Evolutionary conservation across 306 rosid species (phyloP).

Genomic region (Castanospermum australe): DNA sequence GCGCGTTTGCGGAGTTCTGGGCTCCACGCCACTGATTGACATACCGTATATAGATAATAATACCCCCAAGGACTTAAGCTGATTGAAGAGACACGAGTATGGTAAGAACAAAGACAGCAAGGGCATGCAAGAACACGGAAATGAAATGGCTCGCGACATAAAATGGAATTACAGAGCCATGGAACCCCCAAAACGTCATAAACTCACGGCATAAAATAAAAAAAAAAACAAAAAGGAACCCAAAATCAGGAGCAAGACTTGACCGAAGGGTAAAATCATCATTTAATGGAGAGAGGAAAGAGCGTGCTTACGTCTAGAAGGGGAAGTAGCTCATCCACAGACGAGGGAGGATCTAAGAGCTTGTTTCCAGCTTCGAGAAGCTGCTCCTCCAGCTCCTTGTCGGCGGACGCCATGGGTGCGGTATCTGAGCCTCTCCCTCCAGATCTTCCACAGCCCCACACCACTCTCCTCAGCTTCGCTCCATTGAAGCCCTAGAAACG

Average conservation of each 20-base stretch:
- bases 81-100: background rate
- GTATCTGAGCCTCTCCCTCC: slow-evolving; percentile 2
- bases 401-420: slow-evolving; percentile 57
- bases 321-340: slow-evolving; percentile 68
- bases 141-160: background rate
- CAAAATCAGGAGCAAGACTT: background rate
- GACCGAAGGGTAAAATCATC: background rate
- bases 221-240: background rate
- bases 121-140: slow-evolving; percentile 10
- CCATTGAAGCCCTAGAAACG: slow-evolving; percentile 40
- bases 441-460: slow-evolving; percentile 51
- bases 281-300: background rate
- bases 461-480: slow-evolving; percentile 37
- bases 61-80: background rate
- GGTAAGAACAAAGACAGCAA: background rate
- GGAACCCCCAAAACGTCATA: background rate
- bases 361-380: slow-evolving; percentile 69
- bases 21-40: background rate
- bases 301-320: slow-evolving; percentile 64
- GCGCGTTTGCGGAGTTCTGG: background rate
- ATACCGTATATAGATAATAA: background rate
- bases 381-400: slow-evolving; percentile 56
- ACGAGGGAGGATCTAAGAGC: slow-evolving; percentile 73
- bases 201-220: background rate
- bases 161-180: background rate